These are phyloP conservation scores for Domatiomyces catenatus DNA, from an alignment of 2,329 filamentous ascomycete species.

Conservation along the genomic window DNA sequence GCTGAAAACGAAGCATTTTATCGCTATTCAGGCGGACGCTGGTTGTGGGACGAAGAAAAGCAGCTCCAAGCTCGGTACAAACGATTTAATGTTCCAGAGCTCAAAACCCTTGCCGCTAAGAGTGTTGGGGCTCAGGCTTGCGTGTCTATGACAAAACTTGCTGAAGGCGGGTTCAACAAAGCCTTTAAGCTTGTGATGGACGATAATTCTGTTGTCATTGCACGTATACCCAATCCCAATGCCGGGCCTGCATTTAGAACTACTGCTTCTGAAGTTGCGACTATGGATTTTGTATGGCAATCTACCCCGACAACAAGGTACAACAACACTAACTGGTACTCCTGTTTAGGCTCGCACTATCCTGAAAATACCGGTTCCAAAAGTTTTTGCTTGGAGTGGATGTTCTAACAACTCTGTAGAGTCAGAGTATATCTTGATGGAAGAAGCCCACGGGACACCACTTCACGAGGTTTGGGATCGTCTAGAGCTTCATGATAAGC, in stretches of 20 bases:
- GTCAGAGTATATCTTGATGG: slow-evolving; percentile 20
- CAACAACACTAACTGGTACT: no score
- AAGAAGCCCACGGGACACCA: slow-evolving; percentile 19
- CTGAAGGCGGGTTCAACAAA: slow-evolving; percentile 21
- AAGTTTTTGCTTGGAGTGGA: slow-evolving; percentile 17
- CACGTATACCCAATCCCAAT: slow-evolving; percentile 21
- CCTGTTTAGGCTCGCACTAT: slow-evolving; percentile 8
- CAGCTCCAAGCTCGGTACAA: neutral
- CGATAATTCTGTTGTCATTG: slow-evolving; percentile 20
- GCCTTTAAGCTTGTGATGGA: slow-evolving; percentile 15
- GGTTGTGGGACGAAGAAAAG: neutral
- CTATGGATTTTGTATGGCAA: slow-evolving; percentile 10
- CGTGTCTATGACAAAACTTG: slow-evolving; percentile 13
- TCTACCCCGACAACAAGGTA: neutral
- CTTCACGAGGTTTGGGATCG: slow-evolving; percentile 20
- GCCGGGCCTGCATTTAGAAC: slow-evolving; percentile 19
- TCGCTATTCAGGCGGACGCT: neutral
- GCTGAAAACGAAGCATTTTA: neutral
- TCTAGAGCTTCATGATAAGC: slow-evolving; percentile 17
- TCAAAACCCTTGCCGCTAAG: neutral
- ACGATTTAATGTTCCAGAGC: neutral
- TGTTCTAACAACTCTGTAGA: slow-evolving; percentile 14
- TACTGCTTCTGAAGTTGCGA: slow-evolving; percentile 22
- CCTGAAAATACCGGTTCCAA: slow-evolving; percentile 17
- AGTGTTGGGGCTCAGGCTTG: neutral